Conservation (phyloP, 2,329 filamentous ascomycete genomes). For the Aspergillus nomiae region DNA sequence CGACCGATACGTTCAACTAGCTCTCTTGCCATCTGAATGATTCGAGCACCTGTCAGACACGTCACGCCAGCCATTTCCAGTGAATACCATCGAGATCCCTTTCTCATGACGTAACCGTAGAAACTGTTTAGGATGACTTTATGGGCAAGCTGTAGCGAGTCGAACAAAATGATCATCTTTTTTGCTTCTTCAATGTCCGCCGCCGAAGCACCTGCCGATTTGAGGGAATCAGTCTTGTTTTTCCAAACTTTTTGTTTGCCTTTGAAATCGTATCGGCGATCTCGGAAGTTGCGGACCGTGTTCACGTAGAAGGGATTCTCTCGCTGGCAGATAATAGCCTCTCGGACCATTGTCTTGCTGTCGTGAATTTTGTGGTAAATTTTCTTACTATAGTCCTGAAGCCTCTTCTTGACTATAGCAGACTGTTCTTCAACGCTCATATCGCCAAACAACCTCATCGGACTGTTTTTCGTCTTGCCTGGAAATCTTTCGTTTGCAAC, state of each 20-base stretch:
- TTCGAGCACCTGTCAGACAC: slow-evolving; percentile 91
- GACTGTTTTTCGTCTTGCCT: slow-evolving; percentile 70
- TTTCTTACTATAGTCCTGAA: slow-evolving; percentile 94
- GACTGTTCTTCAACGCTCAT: slow-evolving; percentile 82
- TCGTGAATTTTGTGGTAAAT: slow-evolving; percentile 99
- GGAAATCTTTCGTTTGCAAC: slow-evolving; percentile 93
- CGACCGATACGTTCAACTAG: slow-evolving; percentile 91
- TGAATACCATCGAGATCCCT: slow-evolving; percentile 98
- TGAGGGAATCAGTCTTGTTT: slow-evolving; percentile 85
- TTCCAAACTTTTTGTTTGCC: slow-evolving; percentile 99
- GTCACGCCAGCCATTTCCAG: slow-evolving; percentile 99
- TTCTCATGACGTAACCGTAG: slow-evolving; percentile 99
- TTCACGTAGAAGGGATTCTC: slow-evolving; percentile 99
- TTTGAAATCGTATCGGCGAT: slow-evolving; percentile 97
- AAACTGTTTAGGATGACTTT: slow-evolving; percentile 99
- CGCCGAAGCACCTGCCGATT: slow-evolving; percentile 74
- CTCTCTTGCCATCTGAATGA: slow-evolving; percentile 94
- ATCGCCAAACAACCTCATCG: slow-evolving; percentile 76
- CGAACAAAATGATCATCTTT: slow-evolving; percentile 97
- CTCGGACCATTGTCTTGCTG: slow-evolving; percentile 84
- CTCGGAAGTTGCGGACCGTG: slow-evolving; percentile 93
- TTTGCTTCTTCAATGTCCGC: slow-evolving; percentile 88
- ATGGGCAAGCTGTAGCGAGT: slow-evolving; percentile 93
- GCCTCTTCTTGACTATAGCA: slow-evolving; percentile 74
- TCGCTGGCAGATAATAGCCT: slow-evolving; percentile 96